Percentiles rank a stretch among this genome's conserved stretches.
Conservation (phyloP, 2,329 filamentous ascomycete genomes). For the Hypoxylon sp. region DNA sequence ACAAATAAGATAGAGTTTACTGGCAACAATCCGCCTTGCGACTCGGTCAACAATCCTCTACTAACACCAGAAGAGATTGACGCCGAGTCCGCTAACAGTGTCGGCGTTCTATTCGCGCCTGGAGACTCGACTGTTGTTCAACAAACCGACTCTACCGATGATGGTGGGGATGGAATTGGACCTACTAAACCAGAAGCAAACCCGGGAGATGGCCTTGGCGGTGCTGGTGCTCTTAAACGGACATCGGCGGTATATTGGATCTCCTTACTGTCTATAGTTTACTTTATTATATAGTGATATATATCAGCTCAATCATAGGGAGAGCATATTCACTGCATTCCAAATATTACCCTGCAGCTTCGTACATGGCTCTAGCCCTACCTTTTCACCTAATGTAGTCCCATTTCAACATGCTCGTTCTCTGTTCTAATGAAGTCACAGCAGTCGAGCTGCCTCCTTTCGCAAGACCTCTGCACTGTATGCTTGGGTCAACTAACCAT, state of each 20-base stretch:
- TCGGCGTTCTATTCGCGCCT: slow-evolving; percentile 65
- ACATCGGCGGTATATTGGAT: slow-evolving; percentile 52
- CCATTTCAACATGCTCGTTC: background rate
- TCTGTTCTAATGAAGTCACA: background rate
- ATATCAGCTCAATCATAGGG: background rate
- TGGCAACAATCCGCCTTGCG: slow-evolving; percentile 62
- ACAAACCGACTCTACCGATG: slow-evolving; percentile 52
- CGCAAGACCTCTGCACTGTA: background rate
- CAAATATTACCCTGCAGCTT: background rate
- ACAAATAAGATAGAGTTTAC: slow-evolving; percentile 71
- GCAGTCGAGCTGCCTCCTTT: background rate
- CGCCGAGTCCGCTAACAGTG: slow-evolving; percentile 57
- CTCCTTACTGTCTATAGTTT: slow-evolving; percentile 51
- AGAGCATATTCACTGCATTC: background rate
- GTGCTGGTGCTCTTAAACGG: slow-evolving; percentile 53
- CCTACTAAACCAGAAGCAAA: slow-evolving; percentile 48
- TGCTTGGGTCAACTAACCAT: background rate
- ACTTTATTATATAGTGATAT: slow-evolving; percentile 31
- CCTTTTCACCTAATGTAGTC: background rate
- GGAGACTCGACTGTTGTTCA: slow-evolving; percentile 64
- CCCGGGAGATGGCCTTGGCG: slow-evolving; percentile 53
- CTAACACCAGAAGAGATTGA: slow-evolving; percentile 62
- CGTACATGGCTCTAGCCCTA: background rate
- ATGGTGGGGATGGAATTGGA: slow-evolving; percentile 48
- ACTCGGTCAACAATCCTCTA: slow-evolving; percentile 65